phyloP scores from a whole-genome alignment of 1,284 basidiomycete species.

The Trichosporon faecale region DNA sequence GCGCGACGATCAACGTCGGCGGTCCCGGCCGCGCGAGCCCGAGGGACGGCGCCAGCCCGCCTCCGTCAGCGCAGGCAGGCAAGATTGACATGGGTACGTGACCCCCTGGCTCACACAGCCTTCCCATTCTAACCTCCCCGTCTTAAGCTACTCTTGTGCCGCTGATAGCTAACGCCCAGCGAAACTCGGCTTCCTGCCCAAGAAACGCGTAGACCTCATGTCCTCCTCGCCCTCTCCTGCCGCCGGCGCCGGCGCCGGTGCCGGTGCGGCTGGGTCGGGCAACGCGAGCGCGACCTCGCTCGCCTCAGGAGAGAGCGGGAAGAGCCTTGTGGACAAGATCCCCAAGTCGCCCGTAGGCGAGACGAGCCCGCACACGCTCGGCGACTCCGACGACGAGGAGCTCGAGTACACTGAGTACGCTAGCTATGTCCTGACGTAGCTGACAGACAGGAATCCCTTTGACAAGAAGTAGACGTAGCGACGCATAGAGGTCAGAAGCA shows the following conservation, averaged over 20 bases:
- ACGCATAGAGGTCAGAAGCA: background rate
- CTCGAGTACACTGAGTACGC: background rate
- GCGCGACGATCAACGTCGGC: constrained; percentile 22
- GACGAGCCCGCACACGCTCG: constrained; percentile 16
- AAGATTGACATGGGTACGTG: constrained; percentile 51
- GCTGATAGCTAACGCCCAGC: constrained; percentile 27
- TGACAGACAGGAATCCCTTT: background rate
- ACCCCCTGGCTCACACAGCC: no score
- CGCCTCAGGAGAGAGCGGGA: constrained; percentile 6
- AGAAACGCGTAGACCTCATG: constrained; percentile 50
- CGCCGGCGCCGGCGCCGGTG: background rate
- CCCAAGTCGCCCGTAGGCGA: constrained; percentile 44
- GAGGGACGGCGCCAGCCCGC: constrained; percentile 9
- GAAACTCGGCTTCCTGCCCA: constrained; percentile 52
- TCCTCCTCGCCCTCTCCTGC: constrained; percentile 32
- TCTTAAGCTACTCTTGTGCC: background rate
- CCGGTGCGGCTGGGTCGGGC: background rate
- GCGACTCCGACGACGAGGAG: background rate
- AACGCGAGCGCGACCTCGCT: background rate
- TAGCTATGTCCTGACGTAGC: background rate
- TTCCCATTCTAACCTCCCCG: background rate
- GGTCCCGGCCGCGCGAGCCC: constrained; percentile 13
- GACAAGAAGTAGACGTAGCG: background rate
- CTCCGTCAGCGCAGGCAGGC: constrained; percentile 16
- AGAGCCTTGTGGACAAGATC: constrained; percentile 37